Evolutionary conservation across 768 basidiomycete genomes (phyloP).

Genomic region (Podaxis carcinomalis): DNA sequence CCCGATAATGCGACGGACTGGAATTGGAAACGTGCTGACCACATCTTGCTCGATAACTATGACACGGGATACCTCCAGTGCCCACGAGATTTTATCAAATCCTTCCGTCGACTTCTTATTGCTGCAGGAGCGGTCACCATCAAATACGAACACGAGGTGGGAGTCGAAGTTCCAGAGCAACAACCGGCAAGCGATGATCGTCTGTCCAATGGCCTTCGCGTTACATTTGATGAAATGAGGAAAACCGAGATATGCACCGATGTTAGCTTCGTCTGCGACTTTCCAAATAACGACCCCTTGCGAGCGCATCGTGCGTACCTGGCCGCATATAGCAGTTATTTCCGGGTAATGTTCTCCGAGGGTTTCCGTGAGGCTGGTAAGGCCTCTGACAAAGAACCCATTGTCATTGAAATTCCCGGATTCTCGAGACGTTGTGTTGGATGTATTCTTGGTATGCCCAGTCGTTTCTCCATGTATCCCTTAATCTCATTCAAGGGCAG

Average conservation of each 20-base stretch:
- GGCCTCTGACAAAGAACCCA: background rate
- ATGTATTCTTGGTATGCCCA: background rate
- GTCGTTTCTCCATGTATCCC: background rate
- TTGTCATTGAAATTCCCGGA: background rate
- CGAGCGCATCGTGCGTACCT: slow-evolving; percentile 36
- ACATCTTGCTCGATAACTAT: slow-evolving; percentile 34
- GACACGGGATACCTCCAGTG: slow-evolving; percentile 24
- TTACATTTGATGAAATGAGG: slow-evolving; percentile 30
- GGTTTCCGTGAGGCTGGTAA: slow-evolving; percentile 17
- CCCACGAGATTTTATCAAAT: slow-evolving; percentile 29
- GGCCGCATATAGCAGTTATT: slow-evolving; percentile 28
- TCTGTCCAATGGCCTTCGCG: slow-evolving; percentile 17
- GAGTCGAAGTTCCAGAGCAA: background rate
- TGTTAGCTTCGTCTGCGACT: slow-evolving; percentile 25
- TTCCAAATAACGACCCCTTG: slow-evolving; percentile 16
- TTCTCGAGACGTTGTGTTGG: slow-evolving; percentile 4
- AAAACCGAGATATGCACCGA: slow-evolving; percentile 28
- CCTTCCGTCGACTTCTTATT: slow-evolving; percentile 27
- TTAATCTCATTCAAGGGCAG: background rate
- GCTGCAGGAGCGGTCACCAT: slow-evolving; percentile 29
- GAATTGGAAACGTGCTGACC: slow-evolving; percentile 25
- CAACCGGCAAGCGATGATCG: slow-evolving; percentile 12
- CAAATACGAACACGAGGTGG: slow-evolving; percentile 14
- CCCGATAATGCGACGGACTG: slow-evolving; percentile 30
- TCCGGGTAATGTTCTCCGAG: slow-evolving; percentile 25